Conservation (phyloP, 2,329 filamentous ascomycete species). For the Diaporthe ampelina region DNA sequence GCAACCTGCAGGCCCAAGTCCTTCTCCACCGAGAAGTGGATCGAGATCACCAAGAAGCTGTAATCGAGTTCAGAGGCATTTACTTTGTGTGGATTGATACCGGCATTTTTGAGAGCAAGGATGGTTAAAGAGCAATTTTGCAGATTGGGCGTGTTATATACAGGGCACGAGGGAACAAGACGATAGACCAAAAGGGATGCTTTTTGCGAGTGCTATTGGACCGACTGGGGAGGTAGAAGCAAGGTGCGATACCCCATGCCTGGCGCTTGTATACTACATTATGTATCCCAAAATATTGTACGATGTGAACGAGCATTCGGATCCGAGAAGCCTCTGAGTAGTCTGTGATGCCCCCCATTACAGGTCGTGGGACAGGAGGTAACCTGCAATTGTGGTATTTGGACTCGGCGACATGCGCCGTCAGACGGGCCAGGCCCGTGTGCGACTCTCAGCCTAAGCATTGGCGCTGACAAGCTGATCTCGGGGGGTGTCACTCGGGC, state of each 20-base stretch:
- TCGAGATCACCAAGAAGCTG: slow-evolving; percentile 92
- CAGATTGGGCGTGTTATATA: slow-evolving; percentile 47
- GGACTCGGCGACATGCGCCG: background rate
- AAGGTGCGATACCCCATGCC: slow-evolving; percentile 41
- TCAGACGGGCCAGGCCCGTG: background rate
- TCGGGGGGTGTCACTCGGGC: slow-evolving; percentile 3
- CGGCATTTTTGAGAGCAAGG: slow-evolving; percentile 27
- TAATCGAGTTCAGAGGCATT: slow-evolving; percentile 63
- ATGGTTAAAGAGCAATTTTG: slow-evolving; percentile 44
- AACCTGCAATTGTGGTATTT: background rate
- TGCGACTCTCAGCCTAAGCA: slow-evolving; percentile 13
- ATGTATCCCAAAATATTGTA: slow-evolving; percentile 38
- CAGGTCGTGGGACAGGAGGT: background rate
- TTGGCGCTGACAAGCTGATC: slow-evolving; percentile 29
- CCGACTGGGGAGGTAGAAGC: slow-evolving; percentile 41
- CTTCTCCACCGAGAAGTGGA: slow-evolving; percentile 97
- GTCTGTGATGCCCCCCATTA: background rate
- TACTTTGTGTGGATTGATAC: slow-evolving; percentile 18
- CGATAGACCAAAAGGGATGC: slow-evolving; percentile 46
- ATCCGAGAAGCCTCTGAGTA: background rate
- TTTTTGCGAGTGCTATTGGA: slow-evolving; percentile 36
- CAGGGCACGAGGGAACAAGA: slow-evolving; percentile 48
- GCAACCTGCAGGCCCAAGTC: slow-evolving; percentile 78
- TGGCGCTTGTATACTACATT: slow-evolving; percentile 43
- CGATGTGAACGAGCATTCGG: slow-evolving; percentile 30